Evolutionary conservation across 2,329 filamentous ascomycete species (phyloP), one percentile per base, ranked within the genome.

Genomic region (Lasiodiplodia citricola): DNA sequence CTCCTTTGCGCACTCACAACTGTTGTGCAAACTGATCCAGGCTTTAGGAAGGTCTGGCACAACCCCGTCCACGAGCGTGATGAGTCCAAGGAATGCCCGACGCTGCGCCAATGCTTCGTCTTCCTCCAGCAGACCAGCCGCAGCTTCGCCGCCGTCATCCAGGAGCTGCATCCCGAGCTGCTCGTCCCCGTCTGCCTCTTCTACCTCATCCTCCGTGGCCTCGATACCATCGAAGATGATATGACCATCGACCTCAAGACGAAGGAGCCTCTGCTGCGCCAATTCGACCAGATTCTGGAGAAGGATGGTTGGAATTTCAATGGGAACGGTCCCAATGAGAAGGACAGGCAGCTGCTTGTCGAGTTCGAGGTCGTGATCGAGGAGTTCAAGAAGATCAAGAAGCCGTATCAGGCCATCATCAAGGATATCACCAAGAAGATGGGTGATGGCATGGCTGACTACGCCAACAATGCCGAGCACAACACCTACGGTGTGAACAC

Each of bases 361-460:
- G 91, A 97, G 82, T 99, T 99, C 79, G 90, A 97, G 79, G 88
- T 91, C 68, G 90, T 99, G 71, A 87, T 97, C 72, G 84, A 87
- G 69, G 95, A 99, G 85, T 92, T 95, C 81, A 93, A 92, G 84
- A 91, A 92, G 81, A 85, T 97, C 80, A 96, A 97, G 84, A 88
- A 90, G 60, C 88, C 87, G 68, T 98, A 99, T 83, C 88, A 87
- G 80, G 87, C 86, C 7, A 94, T 98, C 77, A 96, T 99, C 81
- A 91, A 91, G 81, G 95, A 98, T 75, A 97, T 98, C 77, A 93
- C 94, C 38, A 85, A 90, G 76, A 92, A 93, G 83, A 99, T 99
- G 96, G 95, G 94, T 72, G 94, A 98, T 76, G 96, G 96, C 73
- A 99, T 99, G 96, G 96, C 96, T 35, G 95, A 99, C 82, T 99